These are phyloP conservation scores for Arachnomyces sp. DNA, from an alignment of 2,329 filamentous ascomycete species.

Conservation along the genomic window DNA sequence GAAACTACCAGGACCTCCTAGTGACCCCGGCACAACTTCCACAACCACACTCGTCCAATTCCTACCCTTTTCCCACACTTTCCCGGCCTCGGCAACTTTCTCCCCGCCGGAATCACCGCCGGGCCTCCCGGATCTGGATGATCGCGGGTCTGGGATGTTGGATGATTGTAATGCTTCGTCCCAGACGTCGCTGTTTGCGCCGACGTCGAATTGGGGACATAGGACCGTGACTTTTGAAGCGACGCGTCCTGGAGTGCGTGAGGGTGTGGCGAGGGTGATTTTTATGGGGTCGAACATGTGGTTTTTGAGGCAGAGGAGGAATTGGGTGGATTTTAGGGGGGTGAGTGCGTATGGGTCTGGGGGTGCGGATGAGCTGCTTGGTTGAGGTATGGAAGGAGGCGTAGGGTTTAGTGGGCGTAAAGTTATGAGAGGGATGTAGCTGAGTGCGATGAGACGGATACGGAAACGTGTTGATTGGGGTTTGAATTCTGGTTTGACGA, in stretches of 20 bases:
- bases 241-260: conserved; percentile 68
- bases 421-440: conserved; percentile 76
- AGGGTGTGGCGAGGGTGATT: conserved; percentile 78
- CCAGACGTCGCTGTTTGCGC: conserved; percentile 88
- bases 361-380: conserved; percentile 15
- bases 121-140: conserved; percentile 33
- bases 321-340: conserved; percentile 57
- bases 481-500: conserved; percentile 89
- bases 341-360: conserved; percentile 34
- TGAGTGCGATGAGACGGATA: conserved; percentile 80
- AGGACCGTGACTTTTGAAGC: conserved; percentile 79
- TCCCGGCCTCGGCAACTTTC: conserved; percentile 70
- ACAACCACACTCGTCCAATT: conserved; percentile 95
- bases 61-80: conserved; percentile 88
- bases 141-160: conserved; percentile 36
- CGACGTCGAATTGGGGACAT: conserved; percentile 89
- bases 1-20: conserved; percentile 15
- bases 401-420: conserved; percentile 53
- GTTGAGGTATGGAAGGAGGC: conserved; percentile 20
- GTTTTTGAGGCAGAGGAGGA: conserved; percentile 84
- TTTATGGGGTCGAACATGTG: conserved; percentile 87
- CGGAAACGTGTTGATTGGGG: conserved; percentile 82
- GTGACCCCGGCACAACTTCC: conserved; percentile 65
- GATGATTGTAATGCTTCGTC: conserved; percentile 69
- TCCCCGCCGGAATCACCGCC: conserved; percentile 24